Percentiles rank a stretch among this genome's conserved stretches.
phyloP scores from a whole-genome alignment of 2,329 filamentous ascomycete genomes.

The Aspergillus ochraceus region DNA sequence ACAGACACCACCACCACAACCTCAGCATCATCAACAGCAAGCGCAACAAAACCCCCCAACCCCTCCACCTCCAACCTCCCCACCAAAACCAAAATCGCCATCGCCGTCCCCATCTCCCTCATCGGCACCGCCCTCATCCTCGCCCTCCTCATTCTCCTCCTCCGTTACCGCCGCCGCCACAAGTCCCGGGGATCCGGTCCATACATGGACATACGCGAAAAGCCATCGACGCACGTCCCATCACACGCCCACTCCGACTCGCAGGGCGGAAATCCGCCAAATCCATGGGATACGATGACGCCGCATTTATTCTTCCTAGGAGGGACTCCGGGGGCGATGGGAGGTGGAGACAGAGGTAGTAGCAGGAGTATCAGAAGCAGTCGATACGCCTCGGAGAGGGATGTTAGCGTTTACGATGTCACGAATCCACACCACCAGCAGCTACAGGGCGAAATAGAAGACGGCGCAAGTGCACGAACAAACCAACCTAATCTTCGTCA shows the following conservation, averaged over 20 bases:
- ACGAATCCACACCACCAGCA: no score
- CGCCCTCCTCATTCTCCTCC: conserved; percentile 26
- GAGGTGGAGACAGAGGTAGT: no score
- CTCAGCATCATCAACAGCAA: no score
- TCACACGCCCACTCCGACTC: background rate
- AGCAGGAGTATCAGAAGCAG: no score
- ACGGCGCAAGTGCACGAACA: no score
- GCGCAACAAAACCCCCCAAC: background rate
- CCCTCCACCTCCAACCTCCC: conserved; percentile 1
- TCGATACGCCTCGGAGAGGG: no score
- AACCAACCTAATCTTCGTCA: no score
- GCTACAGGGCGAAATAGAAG: no score
- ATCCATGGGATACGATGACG: background rate
- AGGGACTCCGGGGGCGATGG: no score
- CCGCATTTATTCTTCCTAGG: no score
- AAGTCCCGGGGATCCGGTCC: background rate
- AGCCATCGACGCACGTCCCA: background rate
- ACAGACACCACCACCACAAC: background rate
- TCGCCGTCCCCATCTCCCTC: conserved; percentile 34
- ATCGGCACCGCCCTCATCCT: conserved; percentile 27
- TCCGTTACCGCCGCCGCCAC: conserved; percentile 23
- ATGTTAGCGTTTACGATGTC: no score
- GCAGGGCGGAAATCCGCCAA: background rate
- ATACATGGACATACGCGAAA: background rate
- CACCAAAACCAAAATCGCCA: conserved; percentile 30